These are phyloP conservation scores for Sicyos baderoa DNA, from an alignment of 306 rosid genomes.

Conservation along the genomic window DNA sequence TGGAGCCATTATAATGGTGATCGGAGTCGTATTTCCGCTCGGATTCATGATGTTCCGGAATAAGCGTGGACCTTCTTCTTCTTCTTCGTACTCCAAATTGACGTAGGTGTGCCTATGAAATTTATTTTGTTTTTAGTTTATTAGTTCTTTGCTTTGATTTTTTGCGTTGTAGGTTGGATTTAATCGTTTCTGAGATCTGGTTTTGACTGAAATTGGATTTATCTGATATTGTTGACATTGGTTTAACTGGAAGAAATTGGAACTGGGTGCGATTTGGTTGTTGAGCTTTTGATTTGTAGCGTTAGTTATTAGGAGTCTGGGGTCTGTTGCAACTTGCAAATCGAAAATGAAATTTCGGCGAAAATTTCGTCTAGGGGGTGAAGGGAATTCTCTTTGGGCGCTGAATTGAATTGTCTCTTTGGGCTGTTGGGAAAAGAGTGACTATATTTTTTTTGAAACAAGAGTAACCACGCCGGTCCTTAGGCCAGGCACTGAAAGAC, in stretches of 20 bases:
- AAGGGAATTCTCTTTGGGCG: not conserved
- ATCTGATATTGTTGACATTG: not conserved
- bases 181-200: not conserved
- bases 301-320: not conserved
- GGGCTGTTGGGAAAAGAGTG: not conserved
- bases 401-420: not conserved
- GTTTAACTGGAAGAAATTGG: not conserved
- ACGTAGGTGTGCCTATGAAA: constrained; percentile 89
- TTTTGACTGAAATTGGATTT: not conserved
- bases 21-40: constrained; percentile 91
- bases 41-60: constrained; percentile 98
- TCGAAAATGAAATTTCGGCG: not conserved
- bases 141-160: not conserved
- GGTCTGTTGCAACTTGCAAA: not conserved
- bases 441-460: too few species aligned
- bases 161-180: not conserved
- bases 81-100: constrained; percentile 88
- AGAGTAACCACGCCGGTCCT: too few species aligned
- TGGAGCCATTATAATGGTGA: constrained; percentile 90
- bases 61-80: constrained; percentile 82
- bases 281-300: not conserved
- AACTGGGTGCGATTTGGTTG: not conserved
- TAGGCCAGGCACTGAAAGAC: too few species aligned
- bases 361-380: not conserved
- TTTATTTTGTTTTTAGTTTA: constrained; percentile 12